Percentiles rank a stretch among this genome's conserved stretches.
phyloP scores from a whole-genome alignment of 768 basidiomycete species.

The Russula dissimulans region DNA sequence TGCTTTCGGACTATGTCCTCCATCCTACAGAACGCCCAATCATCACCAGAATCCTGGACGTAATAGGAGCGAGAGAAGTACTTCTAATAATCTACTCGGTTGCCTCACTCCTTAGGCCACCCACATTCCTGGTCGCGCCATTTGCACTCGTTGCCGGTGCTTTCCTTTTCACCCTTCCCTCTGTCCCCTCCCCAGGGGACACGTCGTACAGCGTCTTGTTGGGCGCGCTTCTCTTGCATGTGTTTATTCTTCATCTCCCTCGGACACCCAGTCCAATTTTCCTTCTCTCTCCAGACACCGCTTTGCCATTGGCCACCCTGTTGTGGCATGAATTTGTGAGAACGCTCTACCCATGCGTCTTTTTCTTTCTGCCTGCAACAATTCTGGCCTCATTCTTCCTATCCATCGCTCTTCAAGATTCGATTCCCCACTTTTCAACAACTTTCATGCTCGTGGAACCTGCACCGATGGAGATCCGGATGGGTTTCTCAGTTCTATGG shows the following conservation, averaged over 20 bases:
- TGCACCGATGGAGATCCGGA: slow-evolving; percentile 42
- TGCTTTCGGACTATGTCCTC: slow-evolving; percentile 29
- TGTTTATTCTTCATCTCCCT: slow-evolving; percentile 41
- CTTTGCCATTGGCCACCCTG: slow-evolving; percentile 39
- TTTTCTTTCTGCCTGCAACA: slow-evolving; percentile 44
- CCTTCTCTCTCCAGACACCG: slow-evolving; percentile 30
- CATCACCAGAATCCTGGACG: slow-evolving; percentile 19
- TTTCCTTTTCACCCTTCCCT: slow-evolving; percentile 35
- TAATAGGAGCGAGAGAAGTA: slow-evolving; percentile 29
- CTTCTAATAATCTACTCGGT: slow-evolving; percentile 33
- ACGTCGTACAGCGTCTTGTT: slow-evolving; percentile 35
- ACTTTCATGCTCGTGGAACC: slow-evolving; percentile 11
- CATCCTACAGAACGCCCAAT: slow-evolving; percentile 31
- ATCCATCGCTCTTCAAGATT: slow-evolving; percentile 39
- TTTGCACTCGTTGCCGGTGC: slow-evolving; percentile 33
- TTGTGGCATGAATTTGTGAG: slow-evolving; percentile 31
- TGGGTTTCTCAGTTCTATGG: slow-evolving; percentile 33
- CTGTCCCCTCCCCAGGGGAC: slow-evolving; percentile 34
- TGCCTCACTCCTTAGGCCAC: slow-evolving; percentile 29
- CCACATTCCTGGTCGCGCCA: slow-evolving; percentile 29
- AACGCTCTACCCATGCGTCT: slow-evolving; percentile 31
- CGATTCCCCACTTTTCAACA: slow-evolving; percentile 13
- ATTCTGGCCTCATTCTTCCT: slow-evolving; percentile 36
- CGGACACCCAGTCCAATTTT: slow-evolving; percentile 36
- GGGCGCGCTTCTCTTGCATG: slow-evolving; percentile 32